Evolutionary conservation across 2,329 filamentous ascomycete genomes (phyloP).

Genomic region (Zarea fungicola): DNA sequence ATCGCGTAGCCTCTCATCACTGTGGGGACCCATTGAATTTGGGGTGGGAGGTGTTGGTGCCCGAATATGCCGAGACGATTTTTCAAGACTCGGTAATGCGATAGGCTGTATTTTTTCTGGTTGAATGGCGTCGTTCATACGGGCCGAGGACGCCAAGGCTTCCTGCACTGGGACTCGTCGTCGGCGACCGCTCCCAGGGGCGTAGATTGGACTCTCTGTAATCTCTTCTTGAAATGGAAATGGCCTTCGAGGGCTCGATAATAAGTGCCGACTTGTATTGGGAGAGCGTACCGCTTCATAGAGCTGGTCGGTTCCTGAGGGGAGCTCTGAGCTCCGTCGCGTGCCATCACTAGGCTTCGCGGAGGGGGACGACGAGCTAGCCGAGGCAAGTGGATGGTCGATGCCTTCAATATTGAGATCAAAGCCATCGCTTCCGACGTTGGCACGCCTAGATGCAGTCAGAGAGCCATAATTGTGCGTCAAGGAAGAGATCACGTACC

Average conservation of each 20-base stretch:
- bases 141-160: conserved; percentile 34
- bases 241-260: neutral
- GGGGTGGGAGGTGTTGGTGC: neutral
- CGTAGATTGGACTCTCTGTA: conserved; percentile 48
- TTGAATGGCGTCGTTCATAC: conserved; percentile 37
- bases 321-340: neutral
- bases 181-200: conserved; percentile 51
- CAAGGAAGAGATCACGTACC: conserved; percentile 46
- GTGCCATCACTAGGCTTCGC: neutral
- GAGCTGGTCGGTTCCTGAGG: neutral
- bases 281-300: neutral
- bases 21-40: conserved; percentile 14
- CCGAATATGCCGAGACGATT: neutral
- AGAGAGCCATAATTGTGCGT: too few species aligned
- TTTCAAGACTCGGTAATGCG: neutral
- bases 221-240: conserved; percentile 22
- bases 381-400: conserved; percentile 21
- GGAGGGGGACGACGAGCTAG: neutral
- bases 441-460: conserved; percentile 39
- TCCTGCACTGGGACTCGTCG: conserved; percentile 33
- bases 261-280: neutral
- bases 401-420: conserved; percentile 45
- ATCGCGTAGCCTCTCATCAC: conserved; percentile 17
- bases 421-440: conserved; percentile 55
- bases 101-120: conserved; percentile 21